These are phyloP conservation scores for Tricholoma furcatifolium DNA, from an alignment of 768 basidiomycete genomes.

Conservation along the genomic window DNA sequence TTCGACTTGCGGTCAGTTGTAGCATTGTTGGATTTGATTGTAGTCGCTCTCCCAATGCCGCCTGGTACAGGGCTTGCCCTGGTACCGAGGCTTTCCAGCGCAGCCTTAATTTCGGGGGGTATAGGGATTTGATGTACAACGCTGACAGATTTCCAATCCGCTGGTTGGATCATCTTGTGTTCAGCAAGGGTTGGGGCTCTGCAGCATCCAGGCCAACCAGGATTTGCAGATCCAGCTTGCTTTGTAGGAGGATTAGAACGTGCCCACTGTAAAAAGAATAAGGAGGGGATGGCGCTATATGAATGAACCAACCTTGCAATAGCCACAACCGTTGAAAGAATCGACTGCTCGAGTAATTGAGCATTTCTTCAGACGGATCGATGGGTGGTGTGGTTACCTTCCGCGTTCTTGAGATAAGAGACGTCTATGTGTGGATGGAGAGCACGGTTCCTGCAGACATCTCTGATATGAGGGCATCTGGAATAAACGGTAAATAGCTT, in stretches of 20 bases:
- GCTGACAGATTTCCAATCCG: constrained; percentile 82
- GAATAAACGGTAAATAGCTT: constrained; percentile 20
- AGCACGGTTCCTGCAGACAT: constrained; percentile 72
- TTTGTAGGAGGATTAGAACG: constrained; percentile 54
- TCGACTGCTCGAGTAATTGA: constrained; percentile 47
- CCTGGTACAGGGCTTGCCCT: constrained; percentile 33
- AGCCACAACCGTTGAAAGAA: constrained; percentile 84
- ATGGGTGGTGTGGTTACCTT: constrained; percentile 50
- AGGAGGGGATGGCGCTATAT: constrained; percentile 20
- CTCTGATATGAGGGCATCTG: constrained; percentile 77
- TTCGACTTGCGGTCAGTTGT: constrained; percentile 45
- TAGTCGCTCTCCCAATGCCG: constrained; percentile 26
- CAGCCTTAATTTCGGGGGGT: constrained; percentile 67
- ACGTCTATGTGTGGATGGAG: constrained; percentile 78
- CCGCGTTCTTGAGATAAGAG: constrained; percentile 82
- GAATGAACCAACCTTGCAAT: constrained; percentile 70
- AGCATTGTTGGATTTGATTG: constrained; percentile 30
- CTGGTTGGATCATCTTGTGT: constrained; percentile 59
- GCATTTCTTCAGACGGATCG: constrained; percentile 11
- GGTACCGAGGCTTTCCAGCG: constrained; percentile 54
- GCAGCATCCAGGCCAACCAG: constrained; percentile 89
- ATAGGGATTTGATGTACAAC: constrained; percentile 73
- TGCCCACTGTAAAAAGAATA: constrained; percentile 59
- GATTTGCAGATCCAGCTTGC: constrained; percentile 59
- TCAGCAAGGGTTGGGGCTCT: constrained; percentile 66